These are phyloP conservation scores for Erythrobasidium hasegawianum DNA, from an alignment of 1,284 basidiomycete species.

Conservation along the genomic window DNA sequence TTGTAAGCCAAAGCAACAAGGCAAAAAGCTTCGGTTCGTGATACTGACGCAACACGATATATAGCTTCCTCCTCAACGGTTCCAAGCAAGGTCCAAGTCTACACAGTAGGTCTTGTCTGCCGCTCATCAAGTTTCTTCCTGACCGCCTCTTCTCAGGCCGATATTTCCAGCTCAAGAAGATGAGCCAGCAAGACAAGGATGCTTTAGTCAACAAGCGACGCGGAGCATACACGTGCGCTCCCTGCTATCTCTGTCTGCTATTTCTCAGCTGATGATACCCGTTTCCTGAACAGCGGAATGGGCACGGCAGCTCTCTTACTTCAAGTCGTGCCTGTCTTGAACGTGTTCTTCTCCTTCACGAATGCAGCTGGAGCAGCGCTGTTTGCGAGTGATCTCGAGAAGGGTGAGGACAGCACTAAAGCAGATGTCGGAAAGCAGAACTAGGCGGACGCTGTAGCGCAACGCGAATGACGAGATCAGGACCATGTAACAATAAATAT, in stretches of 20 bases:
- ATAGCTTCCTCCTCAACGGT: constrained; percentile 33
- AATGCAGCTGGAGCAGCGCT: constrained; percentile 34
- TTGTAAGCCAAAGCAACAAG: constrained; percentile 8
- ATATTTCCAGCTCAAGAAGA: constrained; percentile 35
- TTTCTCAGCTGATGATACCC: not conserved
- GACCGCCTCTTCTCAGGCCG: constrained; percentile 6
- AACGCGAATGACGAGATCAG: not conserved
- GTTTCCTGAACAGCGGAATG: constrained; percentile 12
- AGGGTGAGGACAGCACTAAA: constrained; percentile 15
- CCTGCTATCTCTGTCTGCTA: not conserved
- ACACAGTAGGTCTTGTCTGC: constrained; percentile 5
- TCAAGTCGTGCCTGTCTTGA: constrained; percentile 29
- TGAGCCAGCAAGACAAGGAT: constrained; percentile 15
- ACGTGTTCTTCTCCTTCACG: constrained; percentile 31
- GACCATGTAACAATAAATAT: not conserved
- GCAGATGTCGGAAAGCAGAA: constrained; percentile 12
- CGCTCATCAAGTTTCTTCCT: not conserved
- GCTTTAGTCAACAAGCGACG: constrained; percentile 19
- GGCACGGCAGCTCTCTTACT: constrained; percentile 30
- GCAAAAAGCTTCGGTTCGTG: not conserved
- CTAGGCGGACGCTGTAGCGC: not conserved
- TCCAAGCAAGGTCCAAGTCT: constrained; percentile 27
- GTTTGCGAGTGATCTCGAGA: constrained; percentile 31
- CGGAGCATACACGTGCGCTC: constrained; percentile 24
- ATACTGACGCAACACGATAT: not conserved